phyloP scores from a whole-genome alignment of 768 basidiomycete species.

The Phaeotremella skinneri region DNA sequence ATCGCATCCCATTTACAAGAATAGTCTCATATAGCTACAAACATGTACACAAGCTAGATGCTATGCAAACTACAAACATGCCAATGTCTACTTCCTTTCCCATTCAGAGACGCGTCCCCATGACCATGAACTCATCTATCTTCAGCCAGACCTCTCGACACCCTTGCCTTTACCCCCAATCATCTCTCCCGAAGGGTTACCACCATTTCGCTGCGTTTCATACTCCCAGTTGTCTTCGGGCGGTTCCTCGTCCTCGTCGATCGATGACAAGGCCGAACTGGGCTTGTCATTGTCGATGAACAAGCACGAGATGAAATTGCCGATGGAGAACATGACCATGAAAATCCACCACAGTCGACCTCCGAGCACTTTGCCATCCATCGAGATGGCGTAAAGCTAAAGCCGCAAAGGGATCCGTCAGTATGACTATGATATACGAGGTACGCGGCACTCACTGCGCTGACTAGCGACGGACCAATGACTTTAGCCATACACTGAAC shows the following conservation, averaged over 20 bases:
- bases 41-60: too few relatives aligned
- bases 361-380: conserved; percentile 42
- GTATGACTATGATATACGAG: not conserved
- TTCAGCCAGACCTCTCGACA: not conserved
- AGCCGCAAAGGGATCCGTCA: not conserved
- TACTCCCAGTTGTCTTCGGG: not conserved
- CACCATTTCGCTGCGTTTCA: not conserved
- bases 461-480: conserved; percentile 45
- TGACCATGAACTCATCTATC: not conserved
- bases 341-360: conserved; percentile 51
- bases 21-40: too few relatives aligned
- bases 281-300: conserved; percentile 24
- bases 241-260: conserved; percentile 6
- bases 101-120: too few relatives aligned
- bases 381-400: conserved; percentile 46
- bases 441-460: conserved; percentile 31
- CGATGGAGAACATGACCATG: conserved; percentile 42
- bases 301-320: conserved; percentile 43
- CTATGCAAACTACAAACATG: too few relatives aligned
- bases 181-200: too few relatives aligned
- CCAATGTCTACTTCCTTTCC: too few relatives aligned
- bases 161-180: not conserved
- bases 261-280: not conserved
- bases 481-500: conserved; percentile 44
- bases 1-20: too few relatives aligned